phyloP scores from a whole-genome alignment of 306 rosid species.

The Rosa rugosa region DNA sequence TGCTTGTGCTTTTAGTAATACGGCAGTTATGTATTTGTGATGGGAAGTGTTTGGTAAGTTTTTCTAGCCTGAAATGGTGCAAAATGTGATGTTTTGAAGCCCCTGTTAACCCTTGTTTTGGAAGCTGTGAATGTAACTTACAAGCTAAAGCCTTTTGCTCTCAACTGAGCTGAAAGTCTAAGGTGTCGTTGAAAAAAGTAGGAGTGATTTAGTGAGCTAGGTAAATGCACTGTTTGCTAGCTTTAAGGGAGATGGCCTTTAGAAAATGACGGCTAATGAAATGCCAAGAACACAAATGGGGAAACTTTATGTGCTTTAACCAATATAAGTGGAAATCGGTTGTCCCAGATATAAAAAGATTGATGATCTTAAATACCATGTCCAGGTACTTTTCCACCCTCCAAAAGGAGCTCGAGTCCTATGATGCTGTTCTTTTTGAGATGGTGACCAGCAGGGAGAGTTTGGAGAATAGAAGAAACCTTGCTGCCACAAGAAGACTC shows the following conservation, averaged over 20 bases:
- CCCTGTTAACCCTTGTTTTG: background rate
- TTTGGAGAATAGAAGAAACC: conserved; percentile 61
- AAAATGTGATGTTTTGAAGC: background rate
- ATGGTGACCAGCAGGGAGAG: conserved; percentile 94
- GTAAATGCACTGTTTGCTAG: background rate
- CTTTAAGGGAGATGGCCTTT: background rate
- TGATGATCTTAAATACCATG: conserved; percentile 6
- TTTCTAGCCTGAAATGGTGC: background rate
- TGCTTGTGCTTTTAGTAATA: background rate
- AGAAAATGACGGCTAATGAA: background rate
- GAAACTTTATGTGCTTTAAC: background rate
- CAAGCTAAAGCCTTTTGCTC: background rate
- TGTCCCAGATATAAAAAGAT: background rate
- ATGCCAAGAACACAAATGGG: background rate
- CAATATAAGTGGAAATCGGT: background rate
- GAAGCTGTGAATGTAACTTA: background rate
- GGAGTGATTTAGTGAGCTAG: background rate
- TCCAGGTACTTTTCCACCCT: conserved; percentile 83
- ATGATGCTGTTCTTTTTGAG: conserved; percentile 90
- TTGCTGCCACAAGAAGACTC: conserved; percentile 44
- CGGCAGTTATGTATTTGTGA: background rate
- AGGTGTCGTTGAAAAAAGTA: background rate
- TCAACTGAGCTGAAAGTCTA: background rate
- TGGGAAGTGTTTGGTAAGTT: background rate
- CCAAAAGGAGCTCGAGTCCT: conserved; percentile 80